phyloP scores from a whole-genome alignment of 306 rosid species.

The Urtica urens region DNA sequence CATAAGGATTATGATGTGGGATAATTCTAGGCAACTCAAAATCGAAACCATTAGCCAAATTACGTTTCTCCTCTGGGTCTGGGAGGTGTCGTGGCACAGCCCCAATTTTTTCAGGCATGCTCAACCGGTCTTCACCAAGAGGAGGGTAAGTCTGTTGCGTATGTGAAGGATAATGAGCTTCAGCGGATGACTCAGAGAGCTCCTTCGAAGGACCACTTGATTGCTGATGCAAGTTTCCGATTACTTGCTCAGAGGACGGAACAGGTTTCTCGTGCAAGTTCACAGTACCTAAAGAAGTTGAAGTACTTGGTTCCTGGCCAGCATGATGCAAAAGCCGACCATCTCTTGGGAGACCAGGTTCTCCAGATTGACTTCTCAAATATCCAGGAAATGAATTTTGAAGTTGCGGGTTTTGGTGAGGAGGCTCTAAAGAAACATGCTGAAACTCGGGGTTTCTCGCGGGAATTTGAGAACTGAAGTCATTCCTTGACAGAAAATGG shows the following conservation, averaged over 20 bases:
- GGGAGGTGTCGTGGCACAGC: slow-evolving; percentile 38
- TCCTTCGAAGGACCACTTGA: slow-evolving; percentile 36
- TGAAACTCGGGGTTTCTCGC: slow-evolving; percentile 27
- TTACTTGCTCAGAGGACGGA: slow-evolving; percentile 37
- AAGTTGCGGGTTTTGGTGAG: slow-evolving; percentile 24
- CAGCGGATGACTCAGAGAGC: slow-evolving; percentile 36
- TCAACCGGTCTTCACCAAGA: slow-evolving; percentile 33
- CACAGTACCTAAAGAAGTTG: slow-evolving; percentile 32
- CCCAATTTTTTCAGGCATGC: slow-evolving; percentile 37
- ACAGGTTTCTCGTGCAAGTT: slow-evolving; percentile 35
- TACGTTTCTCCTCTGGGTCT: slow-evolving; percentile 39
- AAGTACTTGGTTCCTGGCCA: slow-evolving; percentile 29
- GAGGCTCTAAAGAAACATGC: slow-evolving; percentile 39
- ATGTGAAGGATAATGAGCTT: slow-evolving; percentile 34
- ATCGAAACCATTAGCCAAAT: slow-evolving; percentile 26
- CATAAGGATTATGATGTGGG: slow-evolving; percentile 69
- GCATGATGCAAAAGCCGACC: slow-evolving; percentile 29
- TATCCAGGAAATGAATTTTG: slow-evolving; percentile 38
- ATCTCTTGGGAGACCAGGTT: slow-evolving; percentile 27
- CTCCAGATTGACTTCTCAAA: slow-evolving; percentile 30
- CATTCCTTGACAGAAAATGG: slow-evolving; percentile 35
- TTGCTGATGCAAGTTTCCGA: slow-evolving; percentile 24
- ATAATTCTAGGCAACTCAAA: slow-evolving; percentile 54
- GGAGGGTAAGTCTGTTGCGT: slow-evolving; percentile 36
- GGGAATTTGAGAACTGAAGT: slow-evolving; percentile 39